Conservation (phyloP, 768 basidiomycete genomes). For the Collybiopsis confluens region DNA sequence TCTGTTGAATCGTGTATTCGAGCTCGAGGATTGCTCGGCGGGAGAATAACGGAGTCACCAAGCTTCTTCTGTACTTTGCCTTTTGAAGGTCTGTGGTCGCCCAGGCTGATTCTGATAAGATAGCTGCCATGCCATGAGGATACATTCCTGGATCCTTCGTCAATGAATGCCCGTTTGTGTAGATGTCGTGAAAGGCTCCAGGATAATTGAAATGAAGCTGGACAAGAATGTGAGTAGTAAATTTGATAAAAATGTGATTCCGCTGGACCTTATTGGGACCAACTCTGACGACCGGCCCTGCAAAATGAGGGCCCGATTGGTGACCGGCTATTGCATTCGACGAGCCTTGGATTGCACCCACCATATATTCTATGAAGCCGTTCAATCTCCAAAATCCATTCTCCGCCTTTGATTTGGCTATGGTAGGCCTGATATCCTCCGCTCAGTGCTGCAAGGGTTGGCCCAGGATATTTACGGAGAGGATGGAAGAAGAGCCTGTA, state of each 20-base stretch:
- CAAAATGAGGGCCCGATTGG: too few relatives aligned
- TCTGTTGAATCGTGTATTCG: slow-evolving; percentile 2
- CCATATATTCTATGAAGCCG: slow-evolving; percentile 30
- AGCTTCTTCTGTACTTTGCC: slow-evolving; percentile 26
- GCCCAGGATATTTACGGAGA: slow-evolving; percentile 31
- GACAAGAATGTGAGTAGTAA: not conserved
- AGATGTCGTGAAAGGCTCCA: slow-evolving; percentile 29
- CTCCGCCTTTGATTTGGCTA: slow-evolving; percentile 28
- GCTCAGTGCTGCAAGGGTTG: slow-evolving; percentile 28
- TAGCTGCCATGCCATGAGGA: slow-evolving; percentile 26
- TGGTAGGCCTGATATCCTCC: slow-evolving; percentile 30
- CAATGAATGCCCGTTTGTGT: slow-evolving; percentile 28
- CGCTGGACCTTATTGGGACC: slow-evolving; percentile 34
- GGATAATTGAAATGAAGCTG: slow-evolving; percentile 37
- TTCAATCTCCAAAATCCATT: slow-evolving; percentile 25
- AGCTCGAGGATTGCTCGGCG: slow-evolving; percentile 27
- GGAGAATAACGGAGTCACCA: slow-evolving; percentile 34
- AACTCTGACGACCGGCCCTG: slow-evolving; percentile 34
- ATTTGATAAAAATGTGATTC: not conserved
- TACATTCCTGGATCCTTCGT: slow-evolving; percentile 36
- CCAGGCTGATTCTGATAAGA: slow-evolving; percentile 28
- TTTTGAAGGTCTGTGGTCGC: slow-evolving; percentile 28
- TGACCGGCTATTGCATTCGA: too few relatives aligned
- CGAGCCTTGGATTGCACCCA: too few relatives aligned
- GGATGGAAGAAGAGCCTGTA: slow-evolving; percentile 23